Conservation (phyloP, 1,139 yeast species). For the Starmera stellimalicola region DNA sequence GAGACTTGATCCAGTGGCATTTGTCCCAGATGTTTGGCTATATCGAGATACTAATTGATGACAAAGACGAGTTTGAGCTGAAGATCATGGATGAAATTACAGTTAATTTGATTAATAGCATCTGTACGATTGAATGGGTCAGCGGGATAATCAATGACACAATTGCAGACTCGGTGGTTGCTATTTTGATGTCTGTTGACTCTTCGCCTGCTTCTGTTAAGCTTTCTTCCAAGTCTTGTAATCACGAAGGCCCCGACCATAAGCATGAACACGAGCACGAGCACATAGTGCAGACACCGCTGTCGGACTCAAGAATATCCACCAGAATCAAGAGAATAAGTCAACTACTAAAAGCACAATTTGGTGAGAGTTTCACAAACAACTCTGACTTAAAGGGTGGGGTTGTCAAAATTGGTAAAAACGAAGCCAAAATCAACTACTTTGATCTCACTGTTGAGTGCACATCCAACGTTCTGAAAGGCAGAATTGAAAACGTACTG, state of each 20-base stretch:
- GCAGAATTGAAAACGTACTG: constrained; percentile 74
- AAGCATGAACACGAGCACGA: constrained; percentile 9
- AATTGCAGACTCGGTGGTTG: constrained; percentile 88
- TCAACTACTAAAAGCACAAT: constrained; percentile 67
- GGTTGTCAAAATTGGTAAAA: constrained; percentile 52
- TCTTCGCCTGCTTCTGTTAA: constrained; percentile 94
- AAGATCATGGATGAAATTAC: constrained; percentile 41
- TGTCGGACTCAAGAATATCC: constrained; percentile 28
- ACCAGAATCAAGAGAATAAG: constrained; percentile 57
- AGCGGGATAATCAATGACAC: constrained; percentile 88
- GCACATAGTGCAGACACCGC: constrained; percentile 12
- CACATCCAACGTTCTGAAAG: constrained; percentile 64
- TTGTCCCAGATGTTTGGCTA: constrained; percentile 93
- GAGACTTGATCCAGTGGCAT: constrained; percentile 79
- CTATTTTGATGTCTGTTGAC: constrained; percentile 83
- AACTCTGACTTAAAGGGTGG: constrained; percentile 30
- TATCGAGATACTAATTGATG: constrained; percentile 56
- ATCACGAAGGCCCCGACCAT: constrained; percentile 27
- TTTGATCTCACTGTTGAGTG: constrained; percentile 63
- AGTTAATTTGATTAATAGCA: constrained; percentile 41
- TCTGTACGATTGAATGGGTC: constrained; percentile 77
- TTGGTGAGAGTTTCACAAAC: constrained; percentile 62
- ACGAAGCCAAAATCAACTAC: constrained; percentile 62
- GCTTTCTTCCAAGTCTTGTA: constrained; percentile 53
- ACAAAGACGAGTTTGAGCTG: constrained; percentile 34